Evolutionary conservation across 164 flowering plant genomes (phyloP).

Genomic region (Tetrastigma voinierianum): DNA sequence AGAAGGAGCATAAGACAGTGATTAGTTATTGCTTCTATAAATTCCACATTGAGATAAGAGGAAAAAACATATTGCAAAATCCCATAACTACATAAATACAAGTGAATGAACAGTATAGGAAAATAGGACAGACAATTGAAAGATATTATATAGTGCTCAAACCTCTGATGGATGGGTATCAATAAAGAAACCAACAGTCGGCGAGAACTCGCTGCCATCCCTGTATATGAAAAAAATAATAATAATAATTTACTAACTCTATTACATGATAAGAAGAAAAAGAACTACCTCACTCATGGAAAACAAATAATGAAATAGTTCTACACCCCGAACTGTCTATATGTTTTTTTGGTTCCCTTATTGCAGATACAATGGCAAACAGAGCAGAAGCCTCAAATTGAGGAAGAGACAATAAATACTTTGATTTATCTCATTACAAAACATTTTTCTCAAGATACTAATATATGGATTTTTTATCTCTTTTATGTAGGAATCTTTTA

Average conservation of each 20-base stretch:
- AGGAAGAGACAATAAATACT: too few species aligned
- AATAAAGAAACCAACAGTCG: conserved; percentile 70
- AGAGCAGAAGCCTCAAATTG: too few species aligned
- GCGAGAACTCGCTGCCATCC: conserved; percentile 77
- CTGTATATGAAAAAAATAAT: conserved; percentile 41
- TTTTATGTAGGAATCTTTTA: too few species aligned
- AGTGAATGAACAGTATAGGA: neutral
- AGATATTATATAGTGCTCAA: neutral
- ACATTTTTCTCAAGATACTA: too few species aligned
- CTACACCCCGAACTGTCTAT: too few species aligned
- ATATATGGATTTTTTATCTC: too few species aligned
- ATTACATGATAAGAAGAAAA: neutral
- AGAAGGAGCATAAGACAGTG: too few species aligned
- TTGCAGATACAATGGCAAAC: too few species aligned
- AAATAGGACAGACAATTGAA: neutral
- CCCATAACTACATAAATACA: neutral
- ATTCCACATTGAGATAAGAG: neutral
- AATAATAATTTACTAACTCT: neutral
- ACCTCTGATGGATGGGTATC: conserved; percentile 66
- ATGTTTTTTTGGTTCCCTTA: too few species aligned
- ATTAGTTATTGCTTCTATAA: neutral
- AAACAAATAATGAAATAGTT: neutral
- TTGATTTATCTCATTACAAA: too few species aligned
- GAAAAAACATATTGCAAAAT: neutral
- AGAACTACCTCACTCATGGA: neutral